These are phyloP conservation scores for Luffa aegyptiaca DNA, from an alignment of 306 rosid species.

Conservation along the genomic window DNA sequence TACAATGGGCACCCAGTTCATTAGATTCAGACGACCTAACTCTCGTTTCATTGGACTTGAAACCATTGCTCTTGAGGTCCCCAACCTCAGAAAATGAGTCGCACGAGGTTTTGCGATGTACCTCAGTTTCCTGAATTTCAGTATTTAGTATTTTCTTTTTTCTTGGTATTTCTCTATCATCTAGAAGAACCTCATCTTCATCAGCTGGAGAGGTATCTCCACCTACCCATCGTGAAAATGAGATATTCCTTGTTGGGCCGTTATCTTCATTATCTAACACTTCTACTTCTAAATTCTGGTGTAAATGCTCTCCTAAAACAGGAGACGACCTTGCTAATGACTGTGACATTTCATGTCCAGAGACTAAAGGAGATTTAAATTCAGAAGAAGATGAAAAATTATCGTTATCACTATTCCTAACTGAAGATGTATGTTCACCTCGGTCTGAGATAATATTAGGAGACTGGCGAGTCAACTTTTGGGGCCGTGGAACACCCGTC, in stretches of 20 bases:
- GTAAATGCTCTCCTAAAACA: background rate
- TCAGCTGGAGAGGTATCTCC: constrained; percentile 12
- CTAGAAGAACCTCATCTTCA: constrained; percentile 15
- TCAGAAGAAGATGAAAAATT: constrained; percentile 18
- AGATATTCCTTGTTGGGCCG: constrained; percentile 28
- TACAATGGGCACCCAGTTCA: constrained; percentile 20
- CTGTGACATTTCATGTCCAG: constrained; percentile 10
- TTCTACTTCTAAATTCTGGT: constrained; percentile 1
- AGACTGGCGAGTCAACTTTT: constrained; percentile 40
- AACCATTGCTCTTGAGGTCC: constrained; percentile 32
- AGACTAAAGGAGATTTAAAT: constrained; percentile 15
- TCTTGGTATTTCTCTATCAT: background rate
- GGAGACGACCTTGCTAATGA: constrained; percentile 11
- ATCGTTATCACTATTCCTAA: constrained; percentile 20
- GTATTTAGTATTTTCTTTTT: background rate
- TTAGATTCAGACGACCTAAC: constrained; percentile 28
- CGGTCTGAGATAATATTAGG: constrained; percentile 26
- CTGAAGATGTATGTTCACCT: constrained; percentile 35
- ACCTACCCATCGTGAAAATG: constrained; percentile 66
- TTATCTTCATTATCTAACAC: constrained; percentile 17
- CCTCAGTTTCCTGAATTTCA: background rate
- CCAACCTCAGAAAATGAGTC: constrained; percentile 32
- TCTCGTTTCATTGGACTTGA: constrained; percentile 27
- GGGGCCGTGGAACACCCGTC: constrained; percentile 43
- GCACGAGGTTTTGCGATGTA: constrained; percentile 14